Conservation (phyloP, 805 yeast species). For the Saccharomycopsis sp. region DNA sequence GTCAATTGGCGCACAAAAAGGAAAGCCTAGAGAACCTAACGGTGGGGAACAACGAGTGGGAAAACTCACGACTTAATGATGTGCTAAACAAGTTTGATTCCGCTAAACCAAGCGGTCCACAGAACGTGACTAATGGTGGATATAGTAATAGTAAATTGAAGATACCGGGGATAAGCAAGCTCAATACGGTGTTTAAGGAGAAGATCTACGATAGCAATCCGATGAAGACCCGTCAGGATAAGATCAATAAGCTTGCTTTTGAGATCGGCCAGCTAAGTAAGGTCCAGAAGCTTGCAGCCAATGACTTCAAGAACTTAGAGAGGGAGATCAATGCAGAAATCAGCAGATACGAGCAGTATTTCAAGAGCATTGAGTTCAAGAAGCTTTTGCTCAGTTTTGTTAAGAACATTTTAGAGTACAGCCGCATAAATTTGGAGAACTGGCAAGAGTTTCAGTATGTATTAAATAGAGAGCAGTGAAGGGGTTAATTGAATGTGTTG, state of each 20-base stretch:
- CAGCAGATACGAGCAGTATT: slow-evolving; percentile 12
- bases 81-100: slow-evolving; percentile 7
- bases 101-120: neutral
- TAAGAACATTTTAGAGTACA: slow-evolving; percentile 11
- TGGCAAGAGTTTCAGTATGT: slow-evolving; percentile 18
- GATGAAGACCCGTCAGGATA: slow-evolving; percentile 19
- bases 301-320: slow-evolving; percentile 15
- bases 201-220: slow-evolving; percentile 21
- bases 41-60: slow-evolving; percentile 12
- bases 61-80: slow-evolving; percentile 10
- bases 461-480: neutral
- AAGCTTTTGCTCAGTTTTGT: slow-evolving; percentile 12
- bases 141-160: slow-evolving; percentile 4
- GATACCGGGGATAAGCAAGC: slow-evolving; percentile 19
- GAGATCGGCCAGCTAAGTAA: slow-evolving; percentile 17
- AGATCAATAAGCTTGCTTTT: slow-evolving; percentile 15
- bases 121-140: neutral
- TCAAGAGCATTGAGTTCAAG: slow-evolving; percentile 18
- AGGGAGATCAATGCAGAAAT: slow-evolving; percentile 13
- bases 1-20: slow-evolving; percentile 15
- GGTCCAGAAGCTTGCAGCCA: slow-evolving; percentile 11
- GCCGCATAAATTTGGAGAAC: slow-evolving; percentile 17
- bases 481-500: neutral
- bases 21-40: slow-evolving; percentile 13
- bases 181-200: slow-evolving; percentile 20